phyloP scores from a whole-genome alignment of 169 alveolate genomes.

The Plasmodium fragile region DNA sequence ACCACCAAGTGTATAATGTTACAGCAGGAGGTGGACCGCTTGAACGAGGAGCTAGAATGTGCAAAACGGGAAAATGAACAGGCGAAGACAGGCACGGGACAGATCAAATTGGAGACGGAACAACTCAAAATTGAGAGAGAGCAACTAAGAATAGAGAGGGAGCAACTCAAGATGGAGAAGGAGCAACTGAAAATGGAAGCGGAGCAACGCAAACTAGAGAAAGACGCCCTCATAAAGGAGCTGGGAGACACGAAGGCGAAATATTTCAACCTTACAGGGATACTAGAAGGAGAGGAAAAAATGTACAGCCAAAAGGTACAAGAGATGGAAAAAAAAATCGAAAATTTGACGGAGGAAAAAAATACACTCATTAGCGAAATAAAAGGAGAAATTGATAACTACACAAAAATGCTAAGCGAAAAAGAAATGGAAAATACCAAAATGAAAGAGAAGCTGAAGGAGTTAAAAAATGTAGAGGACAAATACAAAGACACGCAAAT shows the following conservation, averaged over 20 bases:
- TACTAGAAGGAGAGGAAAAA: constrained; percentile 72
- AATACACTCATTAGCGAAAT: constrained; percentile 28
- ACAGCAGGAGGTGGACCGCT: not conserved
- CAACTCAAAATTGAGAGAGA: not conserved
- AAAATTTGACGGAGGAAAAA: constrained; percentile 44
- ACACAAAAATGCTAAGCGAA: constrained; percentile 31
- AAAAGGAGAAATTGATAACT: constrained; percentile 41
- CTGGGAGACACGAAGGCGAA: constrained; percentile 69
- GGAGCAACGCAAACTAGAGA: constrained; percentile 18
- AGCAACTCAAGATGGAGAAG: constrained; percentile 4
- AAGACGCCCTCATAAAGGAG: constrained; percentile 31
- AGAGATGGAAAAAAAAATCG: constrained; percentile 35
- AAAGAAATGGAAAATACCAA: constrained; percentile 39
- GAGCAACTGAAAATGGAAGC: constrained; percentile 28
- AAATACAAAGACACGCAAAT: constrained; percentile 59
- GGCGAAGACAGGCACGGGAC: constrained; percentile 5
- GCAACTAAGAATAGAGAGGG: constrained; percentile 9
- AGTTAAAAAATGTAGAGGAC: constrained; percentile 67
- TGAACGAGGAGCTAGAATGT: constrained; percentile 20
- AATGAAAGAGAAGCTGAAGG: constrained; percentile 50
- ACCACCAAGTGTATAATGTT: constrained; percentile 8
- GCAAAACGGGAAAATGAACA: not conserved
- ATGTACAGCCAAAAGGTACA: constrained; percentile 46
- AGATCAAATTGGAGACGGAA: not conserved
- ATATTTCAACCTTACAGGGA: constrained; percentile 62